phyloP scores from a whole-genome alignment of 345 rosid species.

The Ailanthus altissimus region DNA sequence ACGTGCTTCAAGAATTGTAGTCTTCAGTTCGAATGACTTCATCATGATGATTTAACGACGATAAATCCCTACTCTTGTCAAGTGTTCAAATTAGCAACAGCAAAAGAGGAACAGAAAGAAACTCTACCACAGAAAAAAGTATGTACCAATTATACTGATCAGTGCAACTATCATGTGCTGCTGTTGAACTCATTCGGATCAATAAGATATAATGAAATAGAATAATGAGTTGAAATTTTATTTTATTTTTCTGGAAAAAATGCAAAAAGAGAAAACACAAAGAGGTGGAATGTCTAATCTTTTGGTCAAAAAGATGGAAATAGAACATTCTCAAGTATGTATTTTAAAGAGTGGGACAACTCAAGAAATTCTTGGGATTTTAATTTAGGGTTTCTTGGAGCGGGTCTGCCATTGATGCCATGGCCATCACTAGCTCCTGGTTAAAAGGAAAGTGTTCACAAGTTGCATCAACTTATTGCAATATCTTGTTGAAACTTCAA shows the following conservation, averaged over 20 bases:
- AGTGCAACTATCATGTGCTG: not conserved
- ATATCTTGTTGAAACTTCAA: not conserved
- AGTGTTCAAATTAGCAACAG: too few relatives aligned
- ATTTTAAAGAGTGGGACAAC: slow-evolving; percentile 16
- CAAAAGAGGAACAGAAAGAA: too few relatives aligned
- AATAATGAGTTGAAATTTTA: too few relatives aligned
- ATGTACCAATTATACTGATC: too few relatives aligned
- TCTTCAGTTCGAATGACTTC: too few relatives aligned
- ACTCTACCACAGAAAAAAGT: too few relatives aligned
- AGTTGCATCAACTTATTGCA: not conserved
- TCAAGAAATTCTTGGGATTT: slow-evolving; percentile 5
- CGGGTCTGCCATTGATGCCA: not conserved
- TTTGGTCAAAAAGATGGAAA: slow-evolving; percentile 11
- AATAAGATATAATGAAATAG: not conserved
- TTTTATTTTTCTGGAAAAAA: not conserved
- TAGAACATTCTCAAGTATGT: not conserved
- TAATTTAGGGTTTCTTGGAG: not conserved
- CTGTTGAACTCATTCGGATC: not conserved
- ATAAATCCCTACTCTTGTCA: too few relatives aligned
- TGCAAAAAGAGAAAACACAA: not conserved
- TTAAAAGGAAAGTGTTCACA: slow-evolving; percentile 3
- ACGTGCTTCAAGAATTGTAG: too few relatives aligned
- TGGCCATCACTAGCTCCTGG: not conserved
- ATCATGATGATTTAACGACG: too few relatives aligned
- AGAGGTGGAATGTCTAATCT: not conserved